A percentile compares a stretch with the other conserved stretches of the same genome.
Evolutionary conservation across 1,284 basidiomycete genomes (phyloP).

Genomic region (Ceraceosorus guamensis): DNA sequence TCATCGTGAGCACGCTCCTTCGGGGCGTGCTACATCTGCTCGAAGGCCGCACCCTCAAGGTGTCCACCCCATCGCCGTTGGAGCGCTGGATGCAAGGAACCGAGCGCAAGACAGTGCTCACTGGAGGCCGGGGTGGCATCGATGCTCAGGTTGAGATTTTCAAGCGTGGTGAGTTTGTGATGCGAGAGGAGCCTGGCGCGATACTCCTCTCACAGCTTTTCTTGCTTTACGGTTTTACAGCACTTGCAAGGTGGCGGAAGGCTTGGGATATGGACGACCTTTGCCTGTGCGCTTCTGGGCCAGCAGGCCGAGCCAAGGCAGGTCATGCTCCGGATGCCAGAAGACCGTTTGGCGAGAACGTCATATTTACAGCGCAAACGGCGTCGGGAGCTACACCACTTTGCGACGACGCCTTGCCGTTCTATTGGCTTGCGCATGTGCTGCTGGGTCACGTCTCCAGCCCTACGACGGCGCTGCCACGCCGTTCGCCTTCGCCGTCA

Average conservation of each 20-base stretch:
- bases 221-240: neutral
- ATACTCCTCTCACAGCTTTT: too few relatives aligned
- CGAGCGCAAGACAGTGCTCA: constrained; percentile 3
- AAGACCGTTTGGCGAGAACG: constrained; percentile 3
- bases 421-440: constrained; percentile 38
- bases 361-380: constrained; percentile 25
- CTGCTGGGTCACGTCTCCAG: constrained; percentile 24
- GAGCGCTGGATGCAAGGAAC: constrained; percentile 13
- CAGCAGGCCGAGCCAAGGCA: constrained; percentile 4
- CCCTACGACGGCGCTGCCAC: neutral
- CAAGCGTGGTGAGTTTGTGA: constrained; percentile 11
- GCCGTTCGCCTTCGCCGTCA: neutral
- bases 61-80: constrained; percentile 22
- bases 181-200: neutral
- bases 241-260: constrained; percentile 30
- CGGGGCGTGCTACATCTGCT: constrained; percentile 37
- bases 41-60: constrained; percentile 21
- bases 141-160: constrained; percentile 20
- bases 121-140: constrained; percentile 3
- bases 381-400: constrained; percentile 36
- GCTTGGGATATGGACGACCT: constrained; percentile 32
- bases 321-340: neutral
- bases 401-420: constrained; percentile 34
- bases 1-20: constrained; percentile 33
- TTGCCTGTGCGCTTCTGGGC: constrained; percentile 26